Conservation (phyloP, 176 grass and related monocot genomes). For the Juncus inflexus region DNA sequence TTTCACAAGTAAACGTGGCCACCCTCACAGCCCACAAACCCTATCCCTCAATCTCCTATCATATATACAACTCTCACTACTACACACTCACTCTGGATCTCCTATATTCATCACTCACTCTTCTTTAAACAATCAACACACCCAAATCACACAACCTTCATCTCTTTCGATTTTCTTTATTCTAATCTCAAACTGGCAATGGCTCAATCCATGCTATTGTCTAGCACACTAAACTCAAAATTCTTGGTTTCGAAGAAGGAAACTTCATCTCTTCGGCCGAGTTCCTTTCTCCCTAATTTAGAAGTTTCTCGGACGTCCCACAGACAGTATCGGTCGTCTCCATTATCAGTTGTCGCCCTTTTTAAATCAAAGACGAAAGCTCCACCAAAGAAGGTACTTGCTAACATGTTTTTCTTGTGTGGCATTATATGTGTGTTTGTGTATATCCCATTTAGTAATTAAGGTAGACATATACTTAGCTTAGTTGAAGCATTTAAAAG, state of each 20-base stretch:
- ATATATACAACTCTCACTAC: constrained; percentile 24
- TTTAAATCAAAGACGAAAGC: constrained; percentile 83
- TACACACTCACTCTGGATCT: constrained; percentile 8
- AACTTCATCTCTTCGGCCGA: constrained; percentile 24
- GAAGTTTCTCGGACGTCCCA: constrained; percentile 13
- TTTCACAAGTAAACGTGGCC: constrained; percentile 26
- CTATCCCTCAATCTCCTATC: constrained; percentile 23
- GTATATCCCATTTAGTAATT: too few species aligned
- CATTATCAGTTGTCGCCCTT: constrained; percentile 33
- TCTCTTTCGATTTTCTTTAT: neutral
- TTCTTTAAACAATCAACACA: neutral
- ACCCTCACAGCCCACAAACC: constrained; percentile 25
- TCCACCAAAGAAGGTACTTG: constrained; percentile 55
- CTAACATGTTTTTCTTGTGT: neutral
- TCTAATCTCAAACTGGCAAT: constrained; percentile 15
- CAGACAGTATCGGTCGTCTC: constrained; percentile 15
- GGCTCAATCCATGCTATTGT: constrained; percentile 88
- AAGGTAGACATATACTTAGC: too few species aligned
- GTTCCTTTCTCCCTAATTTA: constrained; percentile 31
- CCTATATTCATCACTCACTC: neutral
- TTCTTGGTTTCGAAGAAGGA: constrained; percentile 28
- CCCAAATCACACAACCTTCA: neutral
- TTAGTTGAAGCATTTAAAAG: too few species aligned
- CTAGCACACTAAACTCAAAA: constrained; percentile 42
- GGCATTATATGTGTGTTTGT: neutral